Base-by-base conservation (phyloP, 139 green algal species). In the Choricystis sp. region DNA sequence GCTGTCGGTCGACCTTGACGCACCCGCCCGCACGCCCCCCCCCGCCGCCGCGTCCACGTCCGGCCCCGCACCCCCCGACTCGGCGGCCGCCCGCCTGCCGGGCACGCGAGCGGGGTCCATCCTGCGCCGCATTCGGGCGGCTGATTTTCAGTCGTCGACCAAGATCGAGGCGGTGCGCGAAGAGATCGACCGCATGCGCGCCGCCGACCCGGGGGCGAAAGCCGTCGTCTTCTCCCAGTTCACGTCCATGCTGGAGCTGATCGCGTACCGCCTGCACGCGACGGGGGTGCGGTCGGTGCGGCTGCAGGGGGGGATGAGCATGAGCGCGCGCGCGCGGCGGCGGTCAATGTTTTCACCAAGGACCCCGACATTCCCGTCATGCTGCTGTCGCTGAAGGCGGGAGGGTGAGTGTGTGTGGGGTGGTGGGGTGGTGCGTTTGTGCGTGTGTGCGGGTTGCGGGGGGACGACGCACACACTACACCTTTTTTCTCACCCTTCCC, bases 151-250 rank as follows among this genome's bases (percentile, higher is more conserved):
- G 74, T 87, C 65, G 66, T 86, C 72, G 78, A 94, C 89, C 64
- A 96, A 96, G 80, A 90, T 96, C 31, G 89, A 96, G 81, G 87
- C 87, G 23, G 72, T 94, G 64, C 70, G 81, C 26, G 85, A 92
- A 73, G 86, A 93, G 77, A 61, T 93, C 56, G 27, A 77, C 28
- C 73, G 48, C 31, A 93, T 92, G 86, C 26, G 75, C 27, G 40
- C 64, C 26, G 48, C 66, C 0, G 87, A 95, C 77, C 78, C 85
- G 5, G 61, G 64, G 28, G 78, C 82, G 72, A 95, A 96, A 78
- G 81, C 76, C 55, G 86, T 97, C 30, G 83, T 97, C 31, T 97
- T 97, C 79, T 78, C 48, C 29, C 90, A 97, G 82, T 97, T 96
- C 82, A 97, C 90, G 3, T 86, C 72, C 69, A 94, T 97, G 81